Conservation (phyloP, 2,329 filamentous ascomycete genomes). For the Diaporthe sp. region DNA sequence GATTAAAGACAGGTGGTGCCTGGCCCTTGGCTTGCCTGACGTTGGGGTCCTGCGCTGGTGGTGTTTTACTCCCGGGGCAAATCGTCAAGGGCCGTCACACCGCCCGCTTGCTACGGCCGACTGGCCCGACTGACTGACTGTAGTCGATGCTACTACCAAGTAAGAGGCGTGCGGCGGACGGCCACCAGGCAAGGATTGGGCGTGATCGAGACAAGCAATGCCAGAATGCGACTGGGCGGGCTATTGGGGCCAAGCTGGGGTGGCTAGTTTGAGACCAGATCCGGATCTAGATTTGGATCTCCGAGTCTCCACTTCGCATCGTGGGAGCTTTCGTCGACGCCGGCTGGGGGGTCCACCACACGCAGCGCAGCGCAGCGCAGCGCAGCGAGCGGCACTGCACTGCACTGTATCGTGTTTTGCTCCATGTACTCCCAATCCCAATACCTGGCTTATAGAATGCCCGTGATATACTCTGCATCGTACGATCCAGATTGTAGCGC, state of each 20-base stretch:
- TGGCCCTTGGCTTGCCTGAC: neutral
- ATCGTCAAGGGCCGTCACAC: neutral
- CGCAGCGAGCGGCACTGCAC: too few species aligned
- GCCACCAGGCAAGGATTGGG: slow-evolving; percentile 4
- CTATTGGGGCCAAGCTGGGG: slow-evolving; percentile 8
- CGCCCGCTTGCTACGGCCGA: neutral
- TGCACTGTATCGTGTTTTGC: neutral
- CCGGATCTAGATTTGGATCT: slow-evolving; percentile 34
- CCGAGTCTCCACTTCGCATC: slow-evolving; percentile 28
- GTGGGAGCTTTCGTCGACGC: neutral
- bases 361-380: too few species aligned
- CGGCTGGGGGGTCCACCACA: neutral
- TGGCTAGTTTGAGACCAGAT: slow-evolving; percentile 28
- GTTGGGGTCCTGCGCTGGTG: neutral
- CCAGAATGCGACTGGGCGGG: slow-evolving; percentile 28
- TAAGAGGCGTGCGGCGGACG: neutral
- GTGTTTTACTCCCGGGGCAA: slow-evolving; percentile 2
- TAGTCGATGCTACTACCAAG: neutral
- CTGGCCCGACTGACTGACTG: neutral
- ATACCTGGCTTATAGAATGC: slow-evolving; percentile 1
- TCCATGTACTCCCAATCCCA: too few species aligned
- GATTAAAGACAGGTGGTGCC: neutral
- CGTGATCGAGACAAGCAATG: slow-evolving; percentile 25
- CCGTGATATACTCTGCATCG: slow-evolving; percentile 11
- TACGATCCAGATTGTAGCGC: slow-evolving; percentile 18